Base-by-base conservation (phyloP, 306 rosid species). In the Luffa aegyptiaca region DNA sequence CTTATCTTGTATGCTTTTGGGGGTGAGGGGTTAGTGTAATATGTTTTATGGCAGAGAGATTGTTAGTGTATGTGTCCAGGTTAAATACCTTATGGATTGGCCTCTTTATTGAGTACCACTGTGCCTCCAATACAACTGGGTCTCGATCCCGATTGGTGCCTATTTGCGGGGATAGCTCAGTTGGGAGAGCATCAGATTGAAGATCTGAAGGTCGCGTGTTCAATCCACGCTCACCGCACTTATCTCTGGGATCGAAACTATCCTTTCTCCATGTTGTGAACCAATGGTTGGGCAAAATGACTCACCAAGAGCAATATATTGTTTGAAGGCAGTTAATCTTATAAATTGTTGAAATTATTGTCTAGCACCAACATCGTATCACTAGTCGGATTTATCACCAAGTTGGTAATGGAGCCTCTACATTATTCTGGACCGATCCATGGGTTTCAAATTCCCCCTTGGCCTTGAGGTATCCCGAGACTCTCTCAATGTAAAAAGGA, bases 111-210 rank as follows among this genome's bases (percentile, higher is more conserved):
- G 64, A 48, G 82, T 75, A 78, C 42, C 31, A 56, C 39, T 65
- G 69, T 82, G 62, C 81, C 81, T 61, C 70, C 80, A 64, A 69
- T 63, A 37, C 2, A 16, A 66, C 41, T 76, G 8, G 82, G 85
- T 78, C 80, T 82, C 5, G 79, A 73, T 84, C 84, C 82, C 36
- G 56, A 83, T 76, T 56, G 85, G 82, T 85, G 85, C 83, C 78
- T 84, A 68, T 83, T 84, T 87, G 92, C 79, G 85, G 90, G 87
- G 92, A 87, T 91, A 92, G 93, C 93, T 90, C 90, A 89, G 85
- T 84, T 87, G 90, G 88, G 91, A 90, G 97, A 87, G 93, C 83
- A 33, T 86, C 90, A 82, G 92, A 89, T 46, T 90, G 85, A 80
- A 83, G 86, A 88, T 91, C 88, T 91, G 92, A 86, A 88, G 91